Evolutionary conservation across 108 stramenopile species (phyloP).

Genomic region (Fistulifera solaris): DNA sequence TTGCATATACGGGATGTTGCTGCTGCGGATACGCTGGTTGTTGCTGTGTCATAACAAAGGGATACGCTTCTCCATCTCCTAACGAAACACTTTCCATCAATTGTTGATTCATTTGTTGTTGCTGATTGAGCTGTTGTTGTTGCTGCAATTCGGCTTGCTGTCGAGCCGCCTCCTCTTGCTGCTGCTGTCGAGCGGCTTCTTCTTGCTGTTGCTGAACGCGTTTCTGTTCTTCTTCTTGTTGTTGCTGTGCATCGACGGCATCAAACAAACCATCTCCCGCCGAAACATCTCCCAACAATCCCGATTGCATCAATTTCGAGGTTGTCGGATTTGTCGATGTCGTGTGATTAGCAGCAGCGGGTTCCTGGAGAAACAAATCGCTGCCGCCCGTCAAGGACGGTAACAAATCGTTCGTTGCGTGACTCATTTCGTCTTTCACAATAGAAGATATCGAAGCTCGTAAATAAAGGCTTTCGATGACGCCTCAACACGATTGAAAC

Average conservation of each 20-base stretch:
- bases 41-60: conserved; percentile 26
- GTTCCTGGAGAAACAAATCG: no score
- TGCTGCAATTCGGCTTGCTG: not conserved
- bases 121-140: conserved; percentile 18
- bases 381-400: no score
- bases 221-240: conserved; percentile 13
- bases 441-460: no score
- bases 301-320: conserved; percentile 12
- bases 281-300: conserved; percentile 5
- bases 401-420: no score
- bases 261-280: conserved; percentile 2
- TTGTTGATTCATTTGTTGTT: conserved; percentile 6
- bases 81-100: conserved; percentile 12
- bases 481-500: no score
- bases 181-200: no score
- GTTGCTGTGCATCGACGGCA: conserved; percentile 16
- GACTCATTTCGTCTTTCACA: no score
- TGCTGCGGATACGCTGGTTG: no score
- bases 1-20: conserved; percentile 1
- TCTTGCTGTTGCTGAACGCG: not conserved
- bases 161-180: no score
- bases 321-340: no score
- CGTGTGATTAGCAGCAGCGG: no score
- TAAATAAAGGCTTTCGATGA: no score
- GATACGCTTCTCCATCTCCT: conserved; percentile 8